Base-by-base conservation (phyloP, 2,329 filamentous ascomycete genomes). In the Knufia petricola region DNA sequence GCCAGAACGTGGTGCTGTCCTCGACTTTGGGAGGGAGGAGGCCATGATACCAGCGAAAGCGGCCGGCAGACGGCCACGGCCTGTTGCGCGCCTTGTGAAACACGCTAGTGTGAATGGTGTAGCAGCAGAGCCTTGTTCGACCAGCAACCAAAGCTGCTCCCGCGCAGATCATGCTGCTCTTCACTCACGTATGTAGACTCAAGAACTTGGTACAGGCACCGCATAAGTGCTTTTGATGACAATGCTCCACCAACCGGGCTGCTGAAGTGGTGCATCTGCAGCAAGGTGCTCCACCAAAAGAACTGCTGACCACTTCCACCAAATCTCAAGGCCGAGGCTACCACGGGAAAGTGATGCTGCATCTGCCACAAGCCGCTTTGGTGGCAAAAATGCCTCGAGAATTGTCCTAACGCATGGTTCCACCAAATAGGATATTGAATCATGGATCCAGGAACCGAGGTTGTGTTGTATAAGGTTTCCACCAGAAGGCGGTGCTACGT, bases 31-130 rank as follows among this genome's bases (percentile, higher is more conserved):
- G 34, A 37, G 34, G 34, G 34, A 37, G 34, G 34, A 7, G 34
- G 34, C 34, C 34, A 37, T 37, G 34, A 37, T 37, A 37, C 17
- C 34, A 20, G 34, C 34, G 34, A 37, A 37, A 37, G 34, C 34
- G 34, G 34, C 34, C 34, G 34, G 34, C 34, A 20, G 26, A 28
- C 26, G 26, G 26, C 26, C 26, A 28, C 26, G 26, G 26, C 26
- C 26, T 28, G 26, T 28, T 28, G 34, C 34, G 34, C 34, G 34
- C 34, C 34, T 37, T 37, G 7, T 37, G 34, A 37, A 37, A 37
- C 34, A 37, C 17, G 34, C 34, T n/a, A n/a, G 34, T 37, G 15
- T 37, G 34, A 37, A 37, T 37, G 34, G 13, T 37, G 34, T 37
- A 37, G 34, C 34, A 20, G 34, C 34, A 37, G 34, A n/a, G 34